Evolutionary conservation across 2,329 filamentous ascomycete genomes (phyloP).

Genomic region (Dactylellina haptotyla): DNA sequence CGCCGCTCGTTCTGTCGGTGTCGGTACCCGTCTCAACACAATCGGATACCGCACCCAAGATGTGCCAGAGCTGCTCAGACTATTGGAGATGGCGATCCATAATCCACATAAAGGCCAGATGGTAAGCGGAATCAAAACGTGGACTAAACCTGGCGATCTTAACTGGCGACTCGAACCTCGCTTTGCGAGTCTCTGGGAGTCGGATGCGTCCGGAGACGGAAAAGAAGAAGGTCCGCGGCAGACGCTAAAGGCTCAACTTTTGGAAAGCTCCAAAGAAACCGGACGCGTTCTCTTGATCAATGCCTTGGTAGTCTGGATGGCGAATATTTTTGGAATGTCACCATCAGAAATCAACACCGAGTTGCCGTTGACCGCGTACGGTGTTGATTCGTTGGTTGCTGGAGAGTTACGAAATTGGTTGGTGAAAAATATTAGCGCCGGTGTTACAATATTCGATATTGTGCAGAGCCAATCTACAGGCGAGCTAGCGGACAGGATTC

Average conservation of each 20-base stretch:
- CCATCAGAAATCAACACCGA: neutral
- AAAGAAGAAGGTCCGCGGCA: neutral
- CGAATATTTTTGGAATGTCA: slow-evolving; percentile 12
- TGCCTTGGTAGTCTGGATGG: neutral
- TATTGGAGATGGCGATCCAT: neutral
- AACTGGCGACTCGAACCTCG: slow-evolving; percentile 9
- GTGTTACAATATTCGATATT: neutral
- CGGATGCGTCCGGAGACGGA: neutral
- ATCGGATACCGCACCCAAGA: slow-evolving; percentile 2
- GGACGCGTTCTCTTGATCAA: neutral
- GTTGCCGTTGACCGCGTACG: neutral
- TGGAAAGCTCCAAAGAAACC: neutral
- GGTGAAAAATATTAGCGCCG: neutral
- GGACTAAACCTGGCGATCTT: neutral
- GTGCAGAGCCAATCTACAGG: neutral
- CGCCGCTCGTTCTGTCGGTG: neutral
- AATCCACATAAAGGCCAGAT: neutral
- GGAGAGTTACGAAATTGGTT: slow-evolving; percentile 10
- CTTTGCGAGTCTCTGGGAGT: slow-evolving; percentile 6
- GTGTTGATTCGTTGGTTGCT: slow-evolving; percentile 8
- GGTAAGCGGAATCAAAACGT: neutral
- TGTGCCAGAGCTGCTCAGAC: neutral
- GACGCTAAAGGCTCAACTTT: neutral
- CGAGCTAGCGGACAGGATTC: neutral
- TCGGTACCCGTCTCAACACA: neutral